A percentile compares a stretch with the other conserved stretches of the same genome.
Evolutionary conservation across 129 eudicot species (phyloP).

Genomic region (Kitagawia praeruptora): DNA sequence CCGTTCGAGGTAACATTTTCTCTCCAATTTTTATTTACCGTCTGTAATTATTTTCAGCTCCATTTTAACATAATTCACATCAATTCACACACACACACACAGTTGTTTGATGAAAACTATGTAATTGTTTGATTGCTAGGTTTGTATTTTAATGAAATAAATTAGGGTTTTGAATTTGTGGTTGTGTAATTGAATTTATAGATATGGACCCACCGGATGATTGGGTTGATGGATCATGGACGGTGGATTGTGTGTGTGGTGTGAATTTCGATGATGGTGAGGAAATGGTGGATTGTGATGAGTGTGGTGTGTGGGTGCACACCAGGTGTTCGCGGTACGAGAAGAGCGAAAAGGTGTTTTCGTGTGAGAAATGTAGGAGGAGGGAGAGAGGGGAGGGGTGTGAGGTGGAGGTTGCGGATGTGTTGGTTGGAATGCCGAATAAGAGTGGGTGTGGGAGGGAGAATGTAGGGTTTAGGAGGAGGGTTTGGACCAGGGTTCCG

Average conservation of each 20-base stretch:
- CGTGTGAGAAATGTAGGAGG: constrained; percentile 74
- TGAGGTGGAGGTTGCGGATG: constrained; percentile 65
- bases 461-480: constrained; percentile 20
- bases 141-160: too few relatives aligned
- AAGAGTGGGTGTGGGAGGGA: constrained; percentile 39
- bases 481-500: constrained; percentile 57
- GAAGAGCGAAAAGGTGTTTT: constrained; percentile 69
- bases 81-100: too few relatives aligned
- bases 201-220: constrained; percentile 36
- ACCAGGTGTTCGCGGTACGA: constrained; percentile 79
- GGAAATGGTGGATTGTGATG: constrained; percentile 96
- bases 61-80: too few relatives aligned
- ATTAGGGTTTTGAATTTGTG: too few relatives aligned
- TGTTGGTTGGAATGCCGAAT: constrained; percentile 65
- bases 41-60: too few relatives aligned
- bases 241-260: constrained; percentile 93
- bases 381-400: constrained; percentile 28
- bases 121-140: too few relatives aligned
- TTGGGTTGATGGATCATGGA: constrained; percentile 89
- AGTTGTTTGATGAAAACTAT: too few relatives aligned
- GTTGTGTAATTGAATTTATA: too few relatives aligned
- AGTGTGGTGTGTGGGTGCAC: constrained; percentile 99
- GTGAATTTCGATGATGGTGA: constrained; percentile 92
- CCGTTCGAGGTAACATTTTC: not conserved
- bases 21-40: too few relatives aligned